Evolutionary conservation across 73 alveolate species (phyloP).

Genomic region (Paramecium sonneborni): DNA sequence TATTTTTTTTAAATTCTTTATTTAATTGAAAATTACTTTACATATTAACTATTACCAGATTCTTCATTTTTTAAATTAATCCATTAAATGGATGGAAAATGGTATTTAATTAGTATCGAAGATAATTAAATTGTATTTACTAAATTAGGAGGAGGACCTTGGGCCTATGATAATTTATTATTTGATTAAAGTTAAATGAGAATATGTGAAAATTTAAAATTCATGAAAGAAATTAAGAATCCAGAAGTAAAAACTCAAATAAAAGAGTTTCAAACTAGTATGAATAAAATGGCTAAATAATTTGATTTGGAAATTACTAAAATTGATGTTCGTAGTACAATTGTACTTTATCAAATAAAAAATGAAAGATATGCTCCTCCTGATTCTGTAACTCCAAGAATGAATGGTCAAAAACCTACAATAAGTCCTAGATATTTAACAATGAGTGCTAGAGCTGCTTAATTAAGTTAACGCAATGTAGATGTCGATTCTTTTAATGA

Average conservation of each 20-base stretch:
- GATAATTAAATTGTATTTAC: slow-evolving; percentile 36
- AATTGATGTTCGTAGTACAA: neutral
- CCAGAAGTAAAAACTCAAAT: neutral
- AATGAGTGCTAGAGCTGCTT: neutral
- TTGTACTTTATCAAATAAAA: neutral
- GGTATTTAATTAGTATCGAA: slow-evolving; percentile 41
- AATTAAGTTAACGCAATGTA: neutral
- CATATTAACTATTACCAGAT: slow-evolving; percentile 40
- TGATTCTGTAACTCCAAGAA: neutral
- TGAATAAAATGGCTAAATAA: neutral
- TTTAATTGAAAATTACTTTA: slow-evolving; percentile 21
- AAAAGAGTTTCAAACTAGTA: neutral
- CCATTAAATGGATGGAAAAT: slow-evolving; percentile 15
- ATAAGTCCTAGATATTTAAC: slow-evolving; percentile 8
- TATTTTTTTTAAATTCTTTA: slow-evolving; percentile 26
- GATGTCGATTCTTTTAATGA: neutral
- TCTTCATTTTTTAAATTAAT: neutral
- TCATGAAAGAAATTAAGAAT: neutral
- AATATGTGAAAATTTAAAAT: slow-evolving; percentile 1
- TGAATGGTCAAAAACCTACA: neutral
- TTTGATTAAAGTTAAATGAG: neutral
- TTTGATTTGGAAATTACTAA: neutral
- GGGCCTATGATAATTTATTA: neutral
- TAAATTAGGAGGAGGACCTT: neutral
- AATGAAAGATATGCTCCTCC: slow-evolving; percentile 7